A percentile compares a stretch with the other conserved stretches of the same genome.
Conservation (phyloP, 441 rosid species). For the Melastoma candidum region DNA sequence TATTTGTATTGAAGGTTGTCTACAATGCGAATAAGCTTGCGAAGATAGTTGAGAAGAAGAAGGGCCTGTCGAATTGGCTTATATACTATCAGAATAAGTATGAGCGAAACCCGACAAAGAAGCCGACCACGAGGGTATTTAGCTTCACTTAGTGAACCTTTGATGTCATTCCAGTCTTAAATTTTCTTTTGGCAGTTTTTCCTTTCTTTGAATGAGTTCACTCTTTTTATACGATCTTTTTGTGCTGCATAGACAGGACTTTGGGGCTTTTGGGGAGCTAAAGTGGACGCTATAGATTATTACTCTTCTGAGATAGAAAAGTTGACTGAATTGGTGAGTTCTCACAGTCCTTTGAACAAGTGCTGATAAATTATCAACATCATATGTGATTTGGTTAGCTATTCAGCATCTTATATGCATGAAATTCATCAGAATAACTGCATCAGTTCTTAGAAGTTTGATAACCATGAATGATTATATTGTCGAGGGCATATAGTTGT, state of each 20-base stretch:
- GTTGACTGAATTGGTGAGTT: conserved; percentile 10
- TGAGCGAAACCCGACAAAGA: conserved; percentile 8
- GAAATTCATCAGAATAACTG: too few species aligned
- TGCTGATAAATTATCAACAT: too few species aligned
- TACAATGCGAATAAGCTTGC: conserved; percentile 16
- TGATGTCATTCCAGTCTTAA: too few species aligned
- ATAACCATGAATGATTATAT: too few species aligned
- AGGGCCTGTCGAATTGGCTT: conserved; percentile 16
- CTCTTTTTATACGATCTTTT: not conserved
- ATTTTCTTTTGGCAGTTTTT: not conserved
- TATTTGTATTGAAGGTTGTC: conserved; percentile 12
- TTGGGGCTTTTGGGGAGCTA: conserved; percentile 15
- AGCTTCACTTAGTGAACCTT: too few species aligned
- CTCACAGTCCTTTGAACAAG: too few species aligned
- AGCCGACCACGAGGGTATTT: conserved; percentile 13
- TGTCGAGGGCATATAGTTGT: too few species aligned
- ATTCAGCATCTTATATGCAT: too few species aligned
- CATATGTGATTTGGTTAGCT: too few species aligned
- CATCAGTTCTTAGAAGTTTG: too few species aligned
- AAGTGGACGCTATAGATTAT: conserved; percentile 15
- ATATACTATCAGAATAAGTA: conserved; percentile 14
- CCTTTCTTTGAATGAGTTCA: not conserved
- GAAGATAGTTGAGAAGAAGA: conserved; percentile 11
- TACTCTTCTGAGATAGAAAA: conserved; percentile 14
- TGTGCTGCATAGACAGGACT: conserved; percentile 6